Conservation (phyloP, 225 moss, liverwort and hornwort species). For the Bryum argenteum region DNA sequence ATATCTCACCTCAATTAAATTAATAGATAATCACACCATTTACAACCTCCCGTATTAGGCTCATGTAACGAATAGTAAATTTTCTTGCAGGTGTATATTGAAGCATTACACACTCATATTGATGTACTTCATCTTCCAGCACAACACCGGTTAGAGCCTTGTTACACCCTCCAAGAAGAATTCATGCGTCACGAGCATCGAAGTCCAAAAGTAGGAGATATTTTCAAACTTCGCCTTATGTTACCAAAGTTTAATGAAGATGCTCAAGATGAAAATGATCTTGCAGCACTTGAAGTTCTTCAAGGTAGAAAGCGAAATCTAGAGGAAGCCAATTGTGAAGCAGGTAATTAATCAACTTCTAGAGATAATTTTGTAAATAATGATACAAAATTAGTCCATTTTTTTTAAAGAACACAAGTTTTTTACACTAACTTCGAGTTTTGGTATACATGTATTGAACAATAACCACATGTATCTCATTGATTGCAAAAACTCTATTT, state of each 20-base stretch:
- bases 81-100: constrained; percentile 14
- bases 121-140: constrained; percentile 29
- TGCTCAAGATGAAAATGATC: constrained; percentile 12
- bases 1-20: too few relatives aligned
- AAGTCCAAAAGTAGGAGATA: constrained; percentile 29
- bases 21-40: too few relatives aligned
- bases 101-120: constrained; percentile 27
- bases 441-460: too few relatives aligned
- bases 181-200: constrained; percentile 36
- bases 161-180: constrained; percentile 31
- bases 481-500: too few relatives aligned
- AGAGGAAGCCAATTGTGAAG: constrained; percentile 31
- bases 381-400: too few relatives aligned
- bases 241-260: constrained; percentile 36
- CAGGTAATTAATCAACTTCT: neutral
- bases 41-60: too few relatives aligned
- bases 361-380: neutral
- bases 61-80: too few relatives aligned
- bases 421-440: too few relatives aligned
- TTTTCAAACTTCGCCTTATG: constrained; percentile 30
- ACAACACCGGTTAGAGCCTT: constrained; percentile 34
- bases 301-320: constrained; percentile 29
- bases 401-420: too few relatives aligned
- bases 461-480: too few relatives aligned
- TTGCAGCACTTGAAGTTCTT: constrained; percentile 1